These are phyloP conservation scores for Dioscorea cayenensis DNA, from an alignment of 116 monocot genomes.

Conservation along the genomic window DNA sequence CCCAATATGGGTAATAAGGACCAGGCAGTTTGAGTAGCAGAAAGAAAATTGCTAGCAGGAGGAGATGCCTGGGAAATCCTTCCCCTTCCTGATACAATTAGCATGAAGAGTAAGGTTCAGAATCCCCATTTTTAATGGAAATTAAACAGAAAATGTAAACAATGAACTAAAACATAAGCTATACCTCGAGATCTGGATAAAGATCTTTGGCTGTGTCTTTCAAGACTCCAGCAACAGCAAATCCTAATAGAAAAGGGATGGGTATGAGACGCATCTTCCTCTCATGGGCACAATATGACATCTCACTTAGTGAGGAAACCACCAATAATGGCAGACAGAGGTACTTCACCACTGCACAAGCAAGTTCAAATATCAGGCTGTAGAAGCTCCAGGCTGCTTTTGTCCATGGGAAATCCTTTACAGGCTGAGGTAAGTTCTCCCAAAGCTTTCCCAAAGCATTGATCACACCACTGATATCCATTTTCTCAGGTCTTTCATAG, in stretches of 20 bases:
- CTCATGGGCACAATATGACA: conserved; percentile 86
- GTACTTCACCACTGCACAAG: conserved; percentile 36
- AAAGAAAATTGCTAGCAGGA: conserved; percentile 48
- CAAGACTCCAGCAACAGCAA: conserved; percentile 37
- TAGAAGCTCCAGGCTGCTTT: conserved; percentile 18
- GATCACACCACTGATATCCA: neutral
- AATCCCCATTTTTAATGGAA: neutral
- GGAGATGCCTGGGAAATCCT: conserved; percentile 48
- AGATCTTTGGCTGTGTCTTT: conserved; percentile 29
- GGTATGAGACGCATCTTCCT: conserved; percentile 57
- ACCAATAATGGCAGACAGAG: conserved; percentile 48
- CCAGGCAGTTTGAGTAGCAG: conserved; percentile 67
- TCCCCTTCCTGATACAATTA: conserved; percentile 36
- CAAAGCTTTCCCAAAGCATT: neutral
- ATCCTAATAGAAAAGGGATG: conserved; percentile 45
- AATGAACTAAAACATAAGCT: neutral
- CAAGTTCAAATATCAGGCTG: conserved; percentile 24
- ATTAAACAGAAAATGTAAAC: neutral
- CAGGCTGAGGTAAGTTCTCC: conserved; percentile 36
- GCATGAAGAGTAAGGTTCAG: neutral
- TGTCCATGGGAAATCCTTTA: conserved; percentile 65
- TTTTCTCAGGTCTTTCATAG: conserved; percentile 2
- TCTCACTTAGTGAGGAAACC: conserved; percentile 62
- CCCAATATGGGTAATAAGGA: conserved; percentile 73
- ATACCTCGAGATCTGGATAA: conserved; percentile 30